These are phyloP conservation scores for Xerophyta viscosa DNA, from an alignment of 106 monocot genomes.

Conservation along the genomic window DNA sequence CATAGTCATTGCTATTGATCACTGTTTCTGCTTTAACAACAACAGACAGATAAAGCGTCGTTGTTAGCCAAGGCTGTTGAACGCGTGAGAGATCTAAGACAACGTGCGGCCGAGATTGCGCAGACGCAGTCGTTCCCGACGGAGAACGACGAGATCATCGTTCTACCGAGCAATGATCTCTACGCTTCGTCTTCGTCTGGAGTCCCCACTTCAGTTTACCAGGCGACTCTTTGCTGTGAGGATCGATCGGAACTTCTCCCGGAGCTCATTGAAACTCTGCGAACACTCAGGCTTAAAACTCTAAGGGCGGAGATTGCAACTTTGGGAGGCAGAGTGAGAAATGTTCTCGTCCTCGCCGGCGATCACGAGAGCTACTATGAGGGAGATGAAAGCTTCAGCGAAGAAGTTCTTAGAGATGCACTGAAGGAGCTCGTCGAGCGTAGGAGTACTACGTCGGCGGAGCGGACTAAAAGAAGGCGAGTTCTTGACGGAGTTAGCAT, in stretches of 20 bases:
- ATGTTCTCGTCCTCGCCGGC: slow-evolving; percentile 46
- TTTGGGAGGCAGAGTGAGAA: slow-evolving; percentile 48
- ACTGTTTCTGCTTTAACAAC: not conserved
- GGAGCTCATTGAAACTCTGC: slow-evolving; percentile 49
- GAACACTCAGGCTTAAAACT: slow-evolving; percentile 37
- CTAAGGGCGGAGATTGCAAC: slow-evolving; percentile 68
- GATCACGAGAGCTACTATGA: slow-evolving; percentile 19
- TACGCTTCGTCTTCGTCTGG: not conserved
- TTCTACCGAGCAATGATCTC: slow-evolving; percentile 19
- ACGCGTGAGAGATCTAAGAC: slow-evolving; percentile 42
- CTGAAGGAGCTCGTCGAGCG: slow-evolving; percentile 39
- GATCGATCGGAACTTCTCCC: slow-evolving; percentile 58
- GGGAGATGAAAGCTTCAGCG: slow-evolving; percentile 5
- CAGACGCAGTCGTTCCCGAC: slow-evolving; percentile 32
- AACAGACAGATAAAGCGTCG: slow-evolving; percentile 69
- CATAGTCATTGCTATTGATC: too few species aligned
- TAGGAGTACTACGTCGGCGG: slow-evolving; percentile 8
- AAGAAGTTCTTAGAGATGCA: slow-evolving; percentile 31
- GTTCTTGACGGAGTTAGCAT: slow-evolving; percentile 1
- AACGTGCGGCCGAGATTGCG: slow-evolving; percentile 30
- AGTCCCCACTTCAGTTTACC: slow-evolving; percentile 20
- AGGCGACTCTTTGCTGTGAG: slow-evolving; percentile 64
- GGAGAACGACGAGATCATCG: slow-evolving; percentile 55
- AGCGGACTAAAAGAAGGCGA: slow-evolving; percentile 34
- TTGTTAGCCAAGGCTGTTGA: slow-evolving; percentile 59